Percentiles rank a stretch among this genome's conserved stretches.
These are phyloP conservation scores for Niebla homalea DNA, from an alignment of 495 filamentous ascomycete species.

Conservation along the genomic window DNA sequence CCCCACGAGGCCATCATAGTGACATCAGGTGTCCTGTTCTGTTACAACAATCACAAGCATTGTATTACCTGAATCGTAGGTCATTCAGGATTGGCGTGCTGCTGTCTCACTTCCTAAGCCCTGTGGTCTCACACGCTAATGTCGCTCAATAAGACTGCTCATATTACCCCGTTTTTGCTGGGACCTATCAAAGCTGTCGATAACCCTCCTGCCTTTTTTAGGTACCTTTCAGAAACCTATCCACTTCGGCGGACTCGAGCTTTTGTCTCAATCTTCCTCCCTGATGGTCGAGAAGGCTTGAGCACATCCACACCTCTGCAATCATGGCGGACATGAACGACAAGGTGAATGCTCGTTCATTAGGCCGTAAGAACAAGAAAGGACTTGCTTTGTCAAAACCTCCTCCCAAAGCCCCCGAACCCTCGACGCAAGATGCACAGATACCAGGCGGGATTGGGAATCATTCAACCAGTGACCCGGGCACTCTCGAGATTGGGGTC, in stretches of 20 bases:
- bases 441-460: constrained; percentile 48
- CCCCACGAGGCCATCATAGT: too few species aligned
- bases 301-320: neutral
- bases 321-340: constrained; percentile 51
- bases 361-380: constrained; percentile 97
- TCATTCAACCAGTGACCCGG: constrained; percentile 43
- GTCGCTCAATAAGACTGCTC: too few species aligned
- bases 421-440: constrained; percentile 47
- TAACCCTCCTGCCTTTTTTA: neutral
- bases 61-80: too few species aligned
- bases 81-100: too few species aligned
- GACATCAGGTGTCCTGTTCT: too few species aligned
- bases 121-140: too few species aligned
- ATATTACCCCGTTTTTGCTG: neutral
- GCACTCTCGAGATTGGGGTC: constrained; percentile 88
- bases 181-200: constrained; percentile 4
- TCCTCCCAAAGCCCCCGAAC: constrained; percentile 41
- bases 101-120: too few species aligned
- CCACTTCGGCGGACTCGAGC: neutral
- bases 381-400: constrained; percentile 72
- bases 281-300: too few species aligned
- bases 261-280: neutral
- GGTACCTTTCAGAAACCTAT: neutral
- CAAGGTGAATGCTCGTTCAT: constrained; percentile 67
- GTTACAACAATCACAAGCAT: too few species aligned